Evolutionary conservation across 2,329 filamentous ascomycete genomes (phyloP).

Genomic region (Trichocomaceae sp.): DNA sequence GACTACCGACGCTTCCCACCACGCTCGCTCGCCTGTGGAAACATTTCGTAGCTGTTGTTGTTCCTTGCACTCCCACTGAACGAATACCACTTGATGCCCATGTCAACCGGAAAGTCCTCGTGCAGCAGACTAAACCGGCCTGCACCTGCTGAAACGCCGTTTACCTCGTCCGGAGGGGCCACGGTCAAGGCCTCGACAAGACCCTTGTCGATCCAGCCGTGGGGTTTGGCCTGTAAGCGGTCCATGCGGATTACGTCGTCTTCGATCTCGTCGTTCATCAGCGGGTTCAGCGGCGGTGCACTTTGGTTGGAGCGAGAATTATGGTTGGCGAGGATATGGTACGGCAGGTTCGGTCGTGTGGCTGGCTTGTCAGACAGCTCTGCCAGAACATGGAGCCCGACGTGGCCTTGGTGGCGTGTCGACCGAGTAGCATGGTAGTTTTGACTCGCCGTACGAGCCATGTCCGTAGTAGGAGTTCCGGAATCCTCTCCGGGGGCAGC

Average conservation of each 20-base stretch:
- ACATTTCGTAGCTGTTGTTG: constrained; percentile 21
- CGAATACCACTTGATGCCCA: constrained; percentile 40
- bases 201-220: constrained; percentile 36
- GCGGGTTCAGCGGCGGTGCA: constrained; percentile 36
- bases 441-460: constrained; percentile 55
- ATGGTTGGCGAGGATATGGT: constrained; percentile 42
- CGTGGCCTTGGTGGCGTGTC: constrained; percentile 46
- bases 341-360: constrained; percentile 40
- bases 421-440: constrained; percentile 51
- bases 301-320: constrained; percentile 39
- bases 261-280: constrained; percentile 43
- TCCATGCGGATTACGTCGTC: constrained; percentile 40
- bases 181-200: constrained; percentile 36
- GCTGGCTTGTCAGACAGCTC: constrained; percentile 49
- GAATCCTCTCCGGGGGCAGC: constrained; percentile 37
- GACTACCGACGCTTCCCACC: constrained; percentile 8
- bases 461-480: constrained; percentile 42
- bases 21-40: constrained; percentile 15
- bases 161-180: constrained; percentile 23
- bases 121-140: constrained; percentile 36
- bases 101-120: constrained; percentile 38
- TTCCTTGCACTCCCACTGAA: constrained; percentile 16
- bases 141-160: constrained; percentile 28
- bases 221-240: constrained; percentile 32
- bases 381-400: constrained; percentile 49